A percentile compares a stretch with the other conserved stretches of the same genome.
These are phyloP conservation scores for Cytospora leucostoma DNA, from an alignment of 2,329 filamentous ascomycete genomes.

Conservation along the genomic window DNA sequence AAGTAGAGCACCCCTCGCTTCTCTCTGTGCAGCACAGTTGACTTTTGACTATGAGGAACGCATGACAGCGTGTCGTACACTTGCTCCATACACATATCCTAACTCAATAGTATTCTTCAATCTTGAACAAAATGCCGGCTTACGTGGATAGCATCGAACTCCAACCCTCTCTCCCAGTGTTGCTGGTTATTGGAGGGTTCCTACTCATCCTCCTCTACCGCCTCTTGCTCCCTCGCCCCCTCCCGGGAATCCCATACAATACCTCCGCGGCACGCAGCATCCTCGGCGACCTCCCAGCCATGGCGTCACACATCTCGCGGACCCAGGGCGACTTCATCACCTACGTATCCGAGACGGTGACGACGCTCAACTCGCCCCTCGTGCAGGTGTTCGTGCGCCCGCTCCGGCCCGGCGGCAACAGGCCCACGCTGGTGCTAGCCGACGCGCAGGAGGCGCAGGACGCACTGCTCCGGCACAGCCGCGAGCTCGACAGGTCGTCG, in stretches of 20 bases:
- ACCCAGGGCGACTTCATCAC: conserved; percentile 17
- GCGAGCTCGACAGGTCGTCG: conserved; percentile 19
- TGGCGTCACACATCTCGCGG: conserved; percentile 13
- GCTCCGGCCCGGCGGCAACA: conserved; percentile 38
- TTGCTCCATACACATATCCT: too few relatives aligned
- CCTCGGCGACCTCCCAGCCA: conserved; percentile 32
- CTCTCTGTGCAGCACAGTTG: too few relatives aligned
- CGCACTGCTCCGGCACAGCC: conserved; percentile 25
- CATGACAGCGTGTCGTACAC: too few relatives aligned
- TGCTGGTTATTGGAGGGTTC: too few relatives aligned
- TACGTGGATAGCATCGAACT: too few relatives aligned
- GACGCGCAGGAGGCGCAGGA: conserved; percentile 29
- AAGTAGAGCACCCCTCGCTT: too few relatives aligned
- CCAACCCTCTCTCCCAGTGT: too few relatives aligned
- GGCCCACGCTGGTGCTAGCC: conserved; percentile 38
- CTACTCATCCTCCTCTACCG: conserved; percentile 8
- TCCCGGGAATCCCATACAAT: conserved; percentile 37
- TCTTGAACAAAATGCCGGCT: too few relatives aligned
- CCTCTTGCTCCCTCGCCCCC: conserved; percentile 32
- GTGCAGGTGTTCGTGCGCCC: conserved; percentile 42
- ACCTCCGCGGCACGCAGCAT: conserved; percentile 27
- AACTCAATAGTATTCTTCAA: too few relatives aligned
- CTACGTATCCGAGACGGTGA: conserved; percentile 26
- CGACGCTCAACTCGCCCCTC: background rate
- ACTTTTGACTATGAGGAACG: too few relatives aligned